Percentiles rank a stretch among this genome's conserved stretches.
Conservation (phyloP, 306 rosid species). For the Cucurbita maxima region DNA sequence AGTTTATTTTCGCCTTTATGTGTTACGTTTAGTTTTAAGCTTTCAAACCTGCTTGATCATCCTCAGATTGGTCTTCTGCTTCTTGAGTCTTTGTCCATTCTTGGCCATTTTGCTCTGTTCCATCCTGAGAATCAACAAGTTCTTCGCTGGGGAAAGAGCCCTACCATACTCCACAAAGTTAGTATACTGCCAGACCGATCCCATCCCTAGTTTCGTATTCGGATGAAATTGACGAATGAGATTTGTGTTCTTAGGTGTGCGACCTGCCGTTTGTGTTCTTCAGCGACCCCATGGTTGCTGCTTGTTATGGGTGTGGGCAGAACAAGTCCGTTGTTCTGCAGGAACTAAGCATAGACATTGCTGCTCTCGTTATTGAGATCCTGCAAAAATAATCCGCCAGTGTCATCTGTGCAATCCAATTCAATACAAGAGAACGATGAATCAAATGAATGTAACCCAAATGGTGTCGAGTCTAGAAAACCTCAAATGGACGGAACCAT, state of each 20-base stretch:
- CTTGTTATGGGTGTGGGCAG: constrained; percentile 81
- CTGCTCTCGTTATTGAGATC: constrained; percentile 68
- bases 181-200: constrained; percentile 9
- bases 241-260: constrained; percentile 53
- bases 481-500: constrained; percentile 27
- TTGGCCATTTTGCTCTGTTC: constrained; percentile 82
- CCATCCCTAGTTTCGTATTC: constrained; percentile 4
- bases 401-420: constrained; percentile 22
- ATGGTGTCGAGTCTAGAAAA: constrained; percentile 30
- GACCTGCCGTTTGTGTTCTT: constrained; percentile 92
- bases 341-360: constrained; percentile 91
- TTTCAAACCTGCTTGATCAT: constrained; percentile 8
- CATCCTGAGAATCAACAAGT: constrained; percentile 91
- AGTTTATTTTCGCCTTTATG: neutral
- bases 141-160: constrained; percentile 95
- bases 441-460: no score
- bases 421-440: constrained; percentile 43
- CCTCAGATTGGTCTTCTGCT: constrained; percentile 70
- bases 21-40: neutral
- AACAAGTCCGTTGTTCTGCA: constrained; percentile 85
- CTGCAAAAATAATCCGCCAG: constrained; percentile 34
- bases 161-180: constrained; percentile 95
- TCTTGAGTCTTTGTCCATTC: constrained; percentile 72
- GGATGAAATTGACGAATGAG: constrained; percentile 20
- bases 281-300: constrained; percentile 93